Evolutionary conservation across 179 eudicot species (phyloP).

Genomic region (Beta lomatogona): DNA sequence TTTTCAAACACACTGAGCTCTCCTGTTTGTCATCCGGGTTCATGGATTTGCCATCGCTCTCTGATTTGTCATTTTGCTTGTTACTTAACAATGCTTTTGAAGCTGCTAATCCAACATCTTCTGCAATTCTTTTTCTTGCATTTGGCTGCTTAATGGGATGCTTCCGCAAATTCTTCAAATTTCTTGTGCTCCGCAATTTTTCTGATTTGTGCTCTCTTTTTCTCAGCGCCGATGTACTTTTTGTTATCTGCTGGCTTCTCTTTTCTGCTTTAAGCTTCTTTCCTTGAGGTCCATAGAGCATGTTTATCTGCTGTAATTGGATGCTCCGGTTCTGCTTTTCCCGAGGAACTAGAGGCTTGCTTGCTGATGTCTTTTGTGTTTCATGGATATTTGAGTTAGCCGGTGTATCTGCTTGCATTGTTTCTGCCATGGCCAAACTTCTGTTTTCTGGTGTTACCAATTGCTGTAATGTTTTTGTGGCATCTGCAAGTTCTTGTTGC

Average conservation of each 20-base stretch:
- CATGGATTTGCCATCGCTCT: constrained; percentile 16
- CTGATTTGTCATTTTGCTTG: constrained; percentile 25
- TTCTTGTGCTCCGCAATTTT: constrained; percentile 17
- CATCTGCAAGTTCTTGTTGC: constrained; percentile 28
- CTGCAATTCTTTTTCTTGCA: constrained; percentile 23
- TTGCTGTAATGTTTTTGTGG: constrained; percentile 19
- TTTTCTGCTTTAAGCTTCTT: constrained; percentile 41
- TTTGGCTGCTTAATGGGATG: constrained; percentile 25
- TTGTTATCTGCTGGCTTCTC: constrained; percentile 31
- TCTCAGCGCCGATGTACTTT: constrained; percentile 27
- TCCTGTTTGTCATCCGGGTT: constrained; percentile 16
- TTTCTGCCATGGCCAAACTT: constrained; percentile 25
- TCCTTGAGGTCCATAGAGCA: constrained; percentile 36
- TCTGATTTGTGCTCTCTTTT: constrained; percentile 24
- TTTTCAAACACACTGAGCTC: constrained; percentile 17
- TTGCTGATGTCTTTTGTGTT: constrained; percentile 30
- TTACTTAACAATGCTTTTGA: constrained; percentile 28
- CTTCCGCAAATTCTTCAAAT: constrained; percentile 30
- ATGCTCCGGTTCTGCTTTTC: constrained; percentile 29
- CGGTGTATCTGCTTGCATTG: constrained; percentile 15
- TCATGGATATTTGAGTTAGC: constrained; percentile 25
- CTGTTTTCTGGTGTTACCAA: constrained; percentile 23
- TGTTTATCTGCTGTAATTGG: constrained; percentile 28
- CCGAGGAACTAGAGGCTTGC: constrained; percentile 25
- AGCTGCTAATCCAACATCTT: constrained; percentile 14